Base-by-base conservation (phyloP, 139 green algal species). In the Coccomyxa sp. region DNA sequence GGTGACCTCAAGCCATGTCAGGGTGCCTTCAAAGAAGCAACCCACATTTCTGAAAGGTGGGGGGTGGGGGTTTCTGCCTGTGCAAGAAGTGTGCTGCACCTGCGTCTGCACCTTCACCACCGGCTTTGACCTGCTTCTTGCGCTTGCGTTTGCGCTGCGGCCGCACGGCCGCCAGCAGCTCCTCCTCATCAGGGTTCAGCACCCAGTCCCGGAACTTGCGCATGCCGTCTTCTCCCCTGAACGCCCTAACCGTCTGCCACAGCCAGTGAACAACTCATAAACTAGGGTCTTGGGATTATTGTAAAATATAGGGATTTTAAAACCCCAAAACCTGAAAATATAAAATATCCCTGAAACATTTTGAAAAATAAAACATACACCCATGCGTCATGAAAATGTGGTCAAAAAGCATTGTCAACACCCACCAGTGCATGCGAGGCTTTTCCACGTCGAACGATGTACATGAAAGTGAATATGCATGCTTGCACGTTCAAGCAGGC, bases 161-260 rank as follows among this genome's bases (percentile, higher is more conserved):
- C 83, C 78, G 31, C 14, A 38, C 38, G 13, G 21, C 86, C 10
- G 32, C 76, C 86, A 71, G 13, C 66, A 81, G 13, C 30, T 84
- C 71, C 68, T 89, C 80, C n/a, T 84, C 84, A 77, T 95, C 91
- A 58, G 90, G 91, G 7, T 85, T 68, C 45, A 76, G 23, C 18
- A 85, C 84, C 84, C 84, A 87, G 27, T 84, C 57, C 76, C 76
- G 60, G 45, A 87, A 87, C 31, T 85, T 51, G 27, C 85, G 30
- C 77, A 94, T 71, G 27, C 74, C 57, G 28, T 88, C 68, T 12
- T 85, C 51, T 0, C 90, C 92, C 0, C 83, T 83, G 81, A 98
- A 99, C 12, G 93, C 92, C 11, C 89, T 87, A 51, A 98, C 88
- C 60, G 98, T 89, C 90, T 99, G 95, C 82, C 17, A 31, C 23